Conservation (phyloP, 2,329 filamentous ascomycete species). For the Paraconiothyrium sp. region DNA sequence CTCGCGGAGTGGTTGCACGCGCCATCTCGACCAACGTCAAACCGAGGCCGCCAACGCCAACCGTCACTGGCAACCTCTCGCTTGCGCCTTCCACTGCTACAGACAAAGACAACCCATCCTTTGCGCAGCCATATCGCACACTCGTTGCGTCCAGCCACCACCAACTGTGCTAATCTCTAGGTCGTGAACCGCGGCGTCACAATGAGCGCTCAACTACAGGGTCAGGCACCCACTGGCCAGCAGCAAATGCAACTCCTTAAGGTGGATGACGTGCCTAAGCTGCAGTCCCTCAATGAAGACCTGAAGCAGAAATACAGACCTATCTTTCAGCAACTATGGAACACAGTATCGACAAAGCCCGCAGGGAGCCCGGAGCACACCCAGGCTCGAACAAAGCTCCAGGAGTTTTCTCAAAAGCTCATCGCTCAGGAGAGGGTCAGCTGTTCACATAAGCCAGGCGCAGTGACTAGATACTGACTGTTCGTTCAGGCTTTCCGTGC, state of each 20-base stretch:
- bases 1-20: conserved; percentile 5
- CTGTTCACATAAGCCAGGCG: neutral
- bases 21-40: conserved; percentile 10
- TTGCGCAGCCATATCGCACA: neutral
- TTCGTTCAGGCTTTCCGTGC: conserved; percentile 48
- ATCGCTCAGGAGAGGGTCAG: conserved; percentile 56
- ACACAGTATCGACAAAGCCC: conserved; percentile 59
- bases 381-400: conserved; percentile 60
- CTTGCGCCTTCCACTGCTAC: neutral
- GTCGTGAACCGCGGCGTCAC: conserved; percentile 20
- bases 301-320: conserved; percentile 66
- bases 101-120: neutral
- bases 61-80: neutral
- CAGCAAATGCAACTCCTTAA: conserved; percentile 40
- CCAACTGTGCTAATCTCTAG: neutral
- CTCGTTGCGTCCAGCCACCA: neutral
- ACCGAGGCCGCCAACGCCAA: neutral
- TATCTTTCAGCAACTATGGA: conserved; percentile 65
- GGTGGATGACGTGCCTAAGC: conserved; percentile 47
- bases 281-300: conserved; percentile 57
- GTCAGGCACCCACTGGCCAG: conserved; percentile 25
- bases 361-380: conserved; percentile 60
- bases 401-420: conserved; percentile 60
- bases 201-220: conserved; percentile 45
- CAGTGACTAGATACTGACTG: neutral